A percentile compares a stretch with the other conserved stretches of the same genome.
Evolutionary conservation across 495 filamentous ascomycete species (phyloP).

Genomic region (Hypoxylon lienhwacheense): DNA sequence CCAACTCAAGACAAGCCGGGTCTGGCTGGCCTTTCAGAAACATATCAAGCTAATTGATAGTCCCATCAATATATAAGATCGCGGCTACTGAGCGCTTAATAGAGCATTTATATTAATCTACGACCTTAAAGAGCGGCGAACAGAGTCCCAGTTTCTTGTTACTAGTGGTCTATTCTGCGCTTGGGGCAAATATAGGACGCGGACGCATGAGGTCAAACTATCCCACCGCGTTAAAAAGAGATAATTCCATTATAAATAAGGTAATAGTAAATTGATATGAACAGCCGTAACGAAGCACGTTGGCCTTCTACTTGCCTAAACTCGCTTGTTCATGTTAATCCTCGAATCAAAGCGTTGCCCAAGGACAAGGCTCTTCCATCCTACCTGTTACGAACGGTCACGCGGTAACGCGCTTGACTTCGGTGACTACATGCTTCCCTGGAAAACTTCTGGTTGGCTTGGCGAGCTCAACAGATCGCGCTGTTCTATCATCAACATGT

Average conservation of each 20-base stretch:
- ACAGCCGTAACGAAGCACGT: slow-evolving; percentile 3
- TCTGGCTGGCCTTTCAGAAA: background rate
- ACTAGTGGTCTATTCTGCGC: background rate
- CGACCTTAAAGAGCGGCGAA: slow-evolving; percentile 1
- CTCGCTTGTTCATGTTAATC: slow-evolving; percentile 23
- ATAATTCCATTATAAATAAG: slow-evolving; percentile 23
- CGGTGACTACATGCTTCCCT: background rate
- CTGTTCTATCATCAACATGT: slow-evolving; percentile 3
- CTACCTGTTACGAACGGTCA: background rate
- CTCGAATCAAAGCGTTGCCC: slow-evolving; percentile 12
- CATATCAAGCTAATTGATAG: background rate
- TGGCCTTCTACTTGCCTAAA: slow-evolving; percentile 22
- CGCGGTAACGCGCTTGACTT: too few species aligned
- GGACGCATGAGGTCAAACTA: slow-evolving; percentile 1
- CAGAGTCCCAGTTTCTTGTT: slow-evolving; percentile 14
- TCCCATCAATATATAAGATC: background rate
- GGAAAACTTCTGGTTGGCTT: background rate
- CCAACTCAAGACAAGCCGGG: too few species aligned
- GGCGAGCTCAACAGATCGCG: slow-evolving; percentile 10
- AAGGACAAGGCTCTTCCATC: slow-evolving; percentile 3
- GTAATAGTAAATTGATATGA: slow-evolving; percentile 17
- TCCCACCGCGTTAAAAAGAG: slow-evolving; percentile 26
- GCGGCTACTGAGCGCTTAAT: slow-evolving; percentile 20
- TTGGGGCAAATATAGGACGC: slow-evolving; percentile 7
- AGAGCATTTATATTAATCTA: slow-evolving; percentile 8